A percentile compares a stretch with the other conserved stretches of the same genome.
phyloP scores from a whole-genome alignment of 441 rosid genomes.

The Kokia cookei region DNA sequence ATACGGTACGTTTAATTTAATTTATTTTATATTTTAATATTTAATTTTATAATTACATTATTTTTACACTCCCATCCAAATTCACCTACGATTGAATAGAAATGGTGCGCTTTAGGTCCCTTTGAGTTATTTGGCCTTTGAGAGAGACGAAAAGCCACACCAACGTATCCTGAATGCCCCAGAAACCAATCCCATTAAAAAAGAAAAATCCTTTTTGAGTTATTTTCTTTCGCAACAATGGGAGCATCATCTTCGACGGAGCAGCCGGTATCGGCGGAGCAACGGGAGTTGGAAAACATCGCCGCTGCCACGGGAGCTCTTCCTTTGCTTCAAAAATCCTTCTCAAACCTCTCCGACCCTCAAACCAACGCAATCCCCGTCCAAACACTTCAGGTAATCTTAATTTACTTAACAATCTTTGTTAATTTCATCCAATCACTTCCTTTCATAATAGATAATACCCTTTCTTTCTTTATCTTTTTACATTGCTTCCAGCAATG shows the following conservation, averaged over 20 bases:
- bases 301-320: constrained; percentile 78
- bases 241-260: constrained; percentile 71
- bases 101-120: background rate
- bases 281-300: constrained; percentile 59
- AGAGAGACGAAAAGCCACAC: background rate
- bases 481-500: constrained; percentile 40
- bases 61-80: too few relatives aligned
- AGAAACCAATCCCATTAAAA: background rate
- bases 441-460: background rate
- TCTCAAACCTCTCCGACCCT: constrained; percentile 60
- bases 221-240: constrained; percentile 24
- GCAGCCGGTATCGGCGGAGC: constrained; percentile 18
- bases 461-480: background rate
- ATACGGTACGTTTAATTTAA: too few relatives aligned
- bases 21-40: too few relatives aligned
- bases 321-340: constrained; percentile 56
- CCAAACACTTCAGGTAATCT: constrained; percentile 55
- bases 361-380: constrained; percentile 40
- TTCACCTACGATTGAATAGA: background rate
- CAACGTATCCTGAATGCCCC: background rate
- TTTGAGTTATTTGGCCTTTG: background rate
- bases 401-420: background rate
- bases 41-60: too few relatives aligned
- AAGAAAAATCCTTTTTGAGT: background rate
- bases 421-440: background rate